These are phyloP conservation scores for Inga laurina DNA, from an alignment of 306 rosid species.

Conservation along the genomic window DNA sequence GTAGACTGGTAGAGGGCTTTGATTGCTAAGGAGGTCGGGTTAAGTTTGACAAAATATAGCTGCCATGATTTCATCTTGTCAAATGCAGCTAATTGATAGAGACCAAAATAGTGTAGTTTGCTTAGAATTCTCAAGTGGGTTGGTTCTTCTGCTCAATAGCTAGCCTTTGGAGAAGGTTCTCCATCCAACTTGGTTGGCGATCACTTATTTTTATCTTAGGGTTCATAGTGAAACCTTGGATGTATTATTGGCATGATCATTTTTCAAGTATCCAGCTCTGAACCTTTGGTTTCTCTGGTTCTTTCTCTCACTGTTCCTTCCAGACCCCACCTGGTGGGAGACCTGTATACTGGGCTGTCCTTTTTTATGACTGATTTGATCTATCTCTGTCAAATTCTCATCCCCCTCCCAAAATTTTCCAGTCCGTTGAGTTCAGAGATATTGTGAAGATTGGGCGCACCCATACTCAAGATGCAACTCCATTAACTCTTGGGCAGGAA, in stretches of 20 bases:
- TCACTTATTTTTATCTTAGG: neutral
- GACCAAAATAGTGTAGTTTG: neutral
- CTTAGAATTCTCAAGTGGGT: neutral
- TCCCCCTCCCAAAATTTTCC: constrained; percentile 23
- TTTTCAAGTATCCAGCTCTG: neutral
- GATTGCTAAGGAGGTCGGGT: neutral
- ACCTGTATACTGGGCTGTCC: neutral
- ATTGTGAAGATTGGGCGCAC: constrained; percentile 98
- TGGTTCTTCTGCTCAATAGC: neutral
- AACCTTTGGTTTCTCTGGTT: constrained; percentile 15
- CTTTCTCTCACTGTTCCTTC: constrained; percentile 21
- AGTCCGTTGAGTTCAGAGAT: constrained; percentile 92
- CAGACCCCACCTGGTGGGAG: too few relatives aligned
- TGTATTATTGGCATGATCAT: constrained; percentile 12
- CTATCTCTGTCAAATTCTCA: neutral
- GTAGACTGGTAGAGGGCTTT: neutral
- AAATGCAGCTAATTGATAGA: neutral
- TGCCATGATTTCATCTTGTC: neutral
- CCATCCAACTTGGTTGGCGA: neutral
- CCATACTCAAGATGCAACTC: constrained; percentile 99
- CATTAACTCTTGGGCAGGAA: constrained; percentile 98
- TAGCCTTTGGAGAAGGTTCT: neutral
- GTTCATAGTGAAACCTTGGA: constrained; percentile 5
- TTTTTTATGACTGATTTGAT: constrained; percentile 17
- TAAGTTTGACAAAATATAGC: neutral